Evolutionary conservation across 2,329 filamentous ascomycete species (phyloP), one percentile per base, ranked within the genome.

Genomic region (Fusarium humuli): DNA sequence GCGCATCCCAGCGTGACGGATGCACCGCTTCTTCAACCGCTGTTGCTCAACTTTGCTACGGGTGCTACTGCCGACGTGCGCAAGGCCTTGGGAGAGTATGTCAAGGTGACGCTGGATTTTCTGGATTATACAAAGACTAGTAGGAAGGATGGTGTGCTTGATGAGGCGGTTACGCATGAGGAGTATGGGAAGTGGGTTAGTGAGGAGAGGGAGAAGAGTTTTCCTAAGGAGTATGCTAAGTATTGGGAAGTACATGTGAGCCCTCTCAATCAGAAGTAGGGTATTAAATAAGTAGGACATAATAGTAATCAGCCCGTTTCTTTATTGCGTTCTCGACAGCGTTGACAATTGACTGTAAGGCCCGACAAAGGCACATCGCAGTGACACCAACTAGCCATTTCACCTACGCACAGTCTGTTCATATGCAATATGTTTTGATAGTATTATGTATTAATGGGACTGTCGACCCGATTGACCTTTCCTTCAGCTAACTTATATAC

Each of bases 1-100:
- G 80, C 88, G 0, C 90, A 92, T 72, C 88, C 90, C 1, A 88
- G 85, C 12, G 87, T 91, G 22, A 91, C 90, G 0, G 90, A 92
- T 73, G 90, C 90, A 18, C 89, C 90, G 1, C 80, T 92, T 5
- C 83, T 92, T 10, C 85, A 91, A 65, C 90, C 90, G 0, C 79
- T 85, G 53, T 79, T 92, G 29, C 81, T 92, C 46, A 84, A 86
- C 59, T 86, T 87, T 80, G 87, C 87, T 0, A 91, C 89, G 0
- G 88, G 88, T 0, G 86, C 89, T 0, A 85, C 82, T 2, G 83
- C 90, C n/a, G 80, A 88, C 57, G 85, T 85, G 2, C 81, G 81
- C 45, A 83, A 87, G 60, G 89, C 87, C 1, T 75, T 91, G 44
- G 76, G 80, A 30, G 85, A 90, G 77, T 91, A 92, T 70, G 87